Percentiles rank a stretch among this genome's conserved stretches.
phyloP scores from a whole-genome alignment of 768 basidiomycete species.

The Thelephora aurantiotincta region DNA sequence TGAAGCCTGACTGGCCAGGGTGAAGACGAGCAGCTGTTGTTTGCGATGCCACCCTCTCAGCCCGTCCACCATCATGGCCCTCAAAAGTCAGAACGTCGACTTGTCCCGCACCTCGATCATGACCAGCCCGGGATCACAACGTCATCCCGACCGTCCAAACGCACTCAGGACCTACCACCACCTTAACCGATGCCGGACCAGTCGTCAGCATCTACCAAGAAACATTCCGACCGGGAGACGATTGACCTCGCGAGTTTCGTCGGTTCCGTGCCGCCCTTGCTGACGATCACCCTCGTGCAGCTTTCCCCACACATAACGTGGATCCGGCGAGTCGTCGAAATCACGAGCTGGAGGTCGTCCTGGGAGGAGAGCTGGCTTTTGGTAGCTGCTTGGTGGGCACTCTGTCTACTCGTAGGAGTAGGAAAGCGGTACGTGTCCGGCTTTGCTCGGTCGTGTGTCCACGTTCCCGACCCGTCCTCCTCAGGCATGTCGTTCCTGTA shows the following conservation, averaged over 20 bases:
- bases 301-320: conserved; percentile 40
- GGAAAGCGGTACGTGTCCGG: conserved; percentile 31
- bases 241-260: conserved; percentile 29
- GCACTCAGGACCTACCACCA: too few relatives aligned
- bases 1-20: neutral
- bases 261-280: conserved; percentile 42
- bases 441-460: neutral
- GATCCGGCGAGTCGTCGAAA: conserved; percentile 28
- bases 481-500: conserved; percentile 47
- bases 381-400: conserved; percentile 63
- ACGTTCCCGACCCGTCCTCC: neutral
- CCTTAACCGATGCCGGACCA: too few relatives aligned
- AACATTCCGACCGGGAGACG: neutral
- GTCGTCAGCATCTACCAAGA: neutral
- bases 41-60: too few relatives aligned
- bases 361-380: conserved; percentile 54
- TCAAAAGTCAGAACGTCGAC: too few relatives aligned
- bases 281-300: conserved; percentile 45
- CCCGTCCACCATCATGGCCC: too few relatives aligned
- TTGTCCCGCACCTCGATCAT: too few relatives aligned
- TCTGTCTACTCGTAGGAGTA: conserved; percentile 39
- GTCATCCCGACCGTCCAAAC: too few relatives aligned
- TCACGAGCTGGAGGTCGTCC: conserved; percentile 40
- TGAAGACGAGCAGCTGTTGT: neutral
- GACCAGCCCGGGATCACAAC: too few relatives aligned